These are phyloP conservation scores for Mycocentrospora acerina DNA, from an alignment of 2,329 filamentous ascomycete genomes.

Conservation along the genomic window DNA sequence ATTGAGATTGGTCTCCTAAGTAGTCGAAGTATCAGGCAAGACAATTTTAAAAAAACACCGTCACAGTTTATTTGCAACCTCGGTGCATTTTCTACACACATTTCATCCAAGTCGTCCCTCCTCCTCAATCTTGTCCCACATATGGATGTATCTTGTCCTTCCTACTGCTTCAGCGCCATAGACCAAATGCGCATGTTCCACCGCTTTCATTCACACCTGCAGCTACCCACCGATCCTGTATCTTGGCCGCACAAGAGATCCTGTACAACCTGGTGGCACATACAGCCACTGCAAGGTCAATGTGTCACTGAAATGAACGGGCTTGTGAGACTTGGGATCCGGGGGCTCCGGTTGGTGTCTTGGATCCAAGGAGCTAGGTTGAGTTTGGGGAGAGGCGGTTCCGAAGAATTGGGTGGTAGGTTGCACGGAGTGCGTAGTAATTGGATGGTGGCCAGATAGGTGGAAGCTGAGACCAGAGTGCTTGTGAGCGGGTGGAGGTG, in stretches of 20 bases:
- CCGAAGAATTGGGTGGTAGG: slow-evolving; percentile 12
- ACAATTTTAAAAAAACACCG: too few species aligned
- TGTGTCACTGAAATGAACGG: slow-evolving; percentile 2
- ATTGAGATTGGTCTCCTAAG: too few species aligned
- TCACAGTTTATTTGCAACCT: too few species aligned
- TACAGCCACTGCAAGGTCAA: neutral
- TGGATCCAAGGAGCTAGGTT: slow-evolving; percentile 5
- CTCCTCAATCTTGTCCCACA: slow-evolving; percentile 10
- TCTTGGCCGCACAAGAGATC: slow-evolving; percentile 21
- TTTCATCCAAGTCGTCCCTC: too few species aligned
- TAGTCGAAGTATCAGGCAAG: too few species aligned
- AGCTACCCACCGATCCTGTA: slow-evolving; percentile 18
- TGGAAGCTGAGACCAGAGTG: neutral
- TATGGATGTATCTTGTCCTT: slow-evolving; percentile 3
- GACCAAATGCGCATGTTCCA: slow-evolving; percentile 22
- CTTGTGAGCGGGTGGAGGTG: too few species aligned
- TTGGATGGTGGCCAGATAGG: neutral
- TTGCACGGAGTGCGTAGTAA: slow-evolving; percentile 12
- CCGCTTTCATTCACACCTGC: slow-evolving; percentile 13
- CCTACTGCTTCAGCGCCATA: slow-evolving; percentile 8
- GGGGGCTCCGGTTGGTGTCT: slow-evolving; percentile 33
- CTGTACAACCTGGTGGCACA: slow-evolving; percentile 8
- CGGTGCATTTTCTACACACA: too few species aligned
- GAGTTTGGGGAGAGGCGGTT: neutral
- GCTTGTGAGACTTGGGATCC: slow-evolving; percentile 16